phyloP scores from a whole-genome alignment of 768 basidiomycete species.

The Gymnopilus junonius region DNA sequence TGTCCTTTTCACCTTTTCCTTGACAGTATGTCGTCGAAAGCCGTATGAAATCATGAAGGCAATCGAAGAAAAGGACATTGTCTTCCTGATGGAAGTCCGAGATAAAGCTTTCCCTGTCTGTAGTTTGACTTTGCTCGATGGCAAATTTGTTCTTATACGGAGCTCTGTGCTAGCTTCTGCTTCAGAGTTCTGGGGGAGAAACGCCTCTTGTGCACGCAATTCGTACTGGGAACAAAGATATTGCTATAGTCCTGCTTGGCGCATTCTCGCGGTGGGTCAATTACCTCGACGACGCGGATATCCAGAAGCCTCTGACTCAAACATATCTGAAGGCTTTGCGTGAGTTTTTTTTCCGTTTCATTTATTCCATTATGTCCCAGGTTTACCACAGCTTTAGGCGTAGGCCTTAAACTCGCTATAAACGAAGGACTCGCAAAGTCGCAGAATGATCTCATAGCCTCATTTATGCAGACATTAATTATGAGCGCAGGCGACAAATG shows the following conservation, averaged over 20 bases:
- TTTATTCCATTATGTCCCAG: neutral
- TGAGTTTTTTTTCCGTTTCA: constrained; percentile 38
- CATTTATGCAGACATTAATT: constrained; percentile 91
- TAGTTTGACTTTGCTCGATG: constrained; percentile 14
- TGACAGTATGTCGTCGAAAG: constrained; percentile 26
- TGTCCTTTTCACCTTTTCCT: neutral
- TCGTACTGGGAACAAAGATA: constrained; percentile 80
- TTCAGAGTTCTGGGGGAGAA: constrained; percentile 84
- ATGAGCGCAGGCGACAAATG: constrained; percentile 97
- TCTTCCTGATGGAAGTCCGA: constrained; percentile 82
- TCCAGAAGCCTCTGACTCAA: constrained; percentile 70
- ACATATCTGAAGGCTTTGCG: constrained; percentile 78
- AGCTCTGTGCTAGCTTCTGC: constrained; percentile 56
- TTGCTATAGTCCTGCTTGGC: constrained; percentile 86
- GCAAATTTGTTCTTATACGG: neutral
- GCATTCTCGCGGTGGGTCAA: constrained; percentile 94
- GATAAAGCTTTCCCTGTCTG: constrained; percentile 80
- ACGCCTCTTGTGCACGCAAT: constrained; percentile 94
- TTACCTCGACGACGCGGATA: constrained; percentile 80
- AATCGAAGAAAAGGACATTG: constrained; percentile 82
- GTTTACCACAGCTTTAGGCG: constrained; percentile 42
- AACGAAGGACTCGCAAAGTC: constrained; percentile 83
- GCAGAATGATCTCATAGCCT: constrained; percentile 85
- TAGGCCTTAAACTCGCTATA: constrained; percentile 91
- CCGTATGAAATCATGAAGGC: constrained; percentile 76